Evolutionary conservation across 768 basidiomycete species (phyloP).

Genomic region (Coprinellus aureogranulatus): DNA sequence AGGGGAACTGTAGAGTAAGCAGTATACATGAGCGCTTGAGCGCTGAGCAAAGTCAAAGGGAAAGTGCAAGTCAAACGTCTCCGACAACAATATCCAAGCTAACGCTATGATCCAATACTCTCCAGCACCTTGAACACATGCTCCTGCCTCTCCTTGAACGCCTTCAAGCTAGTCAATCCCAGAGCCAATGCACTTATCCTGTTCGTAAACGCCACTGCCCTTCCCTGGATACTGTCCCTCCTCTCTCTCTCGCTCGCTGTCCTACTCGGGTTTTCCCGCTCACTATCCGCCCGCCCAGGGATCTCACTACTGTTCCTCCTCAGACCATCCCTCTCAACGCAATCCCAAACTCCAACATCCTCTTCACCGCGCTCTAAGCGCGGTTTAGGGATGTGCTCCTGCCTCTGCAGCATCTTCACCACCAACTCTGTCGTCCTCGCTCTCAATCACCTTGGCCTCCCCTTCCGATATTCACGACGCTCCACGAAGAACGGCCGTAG

Average conservation of each 20-base stretch:
- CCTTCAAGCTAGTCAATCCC: slow-evolving; percentile 63
- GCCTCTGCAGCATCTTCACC: slow-evolving; percentile 39
- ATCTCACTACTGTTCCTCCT: slow-evolving; percentile 21
- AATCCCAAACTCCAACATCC: slow-evolving; percentile 59
- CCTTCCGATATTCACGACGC: slow-evolving; percentile 52
- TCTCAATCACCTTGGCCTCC: slow-evolving; percentile 47
- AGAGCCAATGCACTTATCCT: slow-evolving; percentile 73
- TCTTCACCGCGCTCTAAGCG: slow-evolving; percentile 57
- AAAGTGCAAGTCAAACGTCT: too few species aligned
- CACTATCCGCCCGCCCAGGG: too few species aligned
- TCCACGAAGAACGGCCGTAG: slow-evolving; percentile 72
- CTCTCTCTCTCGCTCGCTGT: slow-evolving; percentile 27
- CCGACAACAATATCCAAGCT: too few species aligned
- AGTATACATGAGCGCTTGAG: too few species aligned
- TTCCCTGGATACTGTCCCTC: slow-evolving; percentile 57
- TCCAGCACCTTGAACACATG: slow-evolving; percentile 68
- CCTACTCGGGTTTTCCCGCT: slow-evolving; percentile 10
- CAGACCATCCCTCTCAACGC: slow-evolving; percentile 29
- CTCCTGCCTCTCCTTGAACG: slow-evolving; percentile 71
- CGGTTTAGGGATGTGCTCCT: slow-evolving; percentile 38
- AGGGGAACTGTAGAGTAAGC: too few species aligned
- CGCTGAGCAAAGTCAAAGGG: too few species aligned
- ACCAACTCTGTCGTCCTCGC: slow-evolving; percentile 55
- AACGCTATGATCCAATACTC: slow-evolving; percentile 38
- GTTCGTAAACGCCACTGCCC: slow-evolving; percentile 72